Evolutionary conservation across 768 basidiomycete genomes (phyloP), one percentile per base, ranked within the genome.

Genomic region (Crucibulum laeve): DNA sequence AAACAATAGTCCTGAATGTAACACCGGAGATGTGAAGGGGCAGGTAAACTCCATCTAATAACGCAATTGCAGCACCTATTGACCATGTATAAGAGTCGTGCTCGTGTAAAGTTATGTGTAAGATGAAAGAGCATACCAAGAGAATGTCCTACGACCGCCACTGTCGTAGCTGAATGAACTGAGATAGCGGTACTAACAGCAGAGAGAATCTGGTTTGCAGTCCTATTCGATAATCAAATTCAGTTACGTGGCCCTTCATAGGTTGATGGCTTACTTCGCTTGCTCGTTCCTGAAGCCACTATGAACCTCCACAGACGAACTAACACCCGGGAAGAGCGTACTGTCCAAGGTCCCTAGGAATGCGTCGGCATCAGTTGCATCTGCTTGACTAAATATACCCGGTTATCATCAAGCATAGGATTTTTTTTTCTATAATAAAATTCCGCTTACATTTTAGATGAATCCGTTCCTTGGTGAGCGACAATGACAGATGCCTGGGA

Each of bases 31-130:
- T 56, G 44, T 77, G 71, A 15, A 77, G 57, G 13, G 74, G 73
- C 6, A 80, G 65, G 54, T 67, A 77, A 18, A 80, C 62, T 4
- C 71, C 62, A 42, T 78, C 75, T 28, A 80, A 59, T 3, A 79
- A 64, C n/a, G 65, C 58, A 19, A 70, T 49, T 4, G 71, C 68
- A 38, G 61, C 67, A 32, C 66, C 28, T 32, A 15, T 32, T 32
- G n/a, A n/a, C n/a, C 15, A 4, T 32, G 28, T 15, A 32, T 11
- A 32, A 32, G 11, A 32, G 28, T 11, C 15, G 11, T 32, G 15
- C 15, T 11, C 15, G 11, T 11, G 28, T 32, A 15, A 32, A 11
- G 15, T 11, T 32, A 11, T 11, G 2, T 15, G 28, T 11, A 32
- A 32, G 11, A 32, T 11, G 11, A 32, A 32, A 3, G 28, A 11